These are phyloP conservation scores for Selenicereus undatus DNA, from an alignment of 148 eudicot genomes.

Conservation along the genomic window DNA sequence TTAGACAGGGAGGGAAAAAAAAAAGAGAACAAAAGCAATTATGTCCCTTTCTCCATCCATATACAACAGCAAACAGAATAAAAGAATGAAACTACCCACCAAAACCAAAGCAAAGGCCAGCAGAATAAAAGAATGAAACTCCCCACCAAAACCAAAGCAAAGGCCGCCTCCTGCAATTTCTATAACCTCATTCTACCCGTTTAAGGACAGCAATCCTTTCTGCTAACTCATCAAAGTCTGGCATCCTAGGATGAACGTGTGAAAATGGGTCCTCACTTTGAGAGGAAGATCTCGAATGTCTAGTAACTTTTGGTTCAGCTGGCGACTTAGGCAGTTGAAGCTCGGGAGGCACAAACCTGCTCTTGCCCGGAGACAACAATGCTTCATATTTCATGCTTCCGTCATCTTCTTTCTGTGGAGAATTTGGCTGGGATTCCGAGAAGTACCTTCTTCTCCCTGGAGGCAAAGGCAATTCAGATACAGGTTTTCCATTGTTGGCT, in stretches of 20 bases:
- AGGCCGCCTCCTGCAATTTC: neutral
- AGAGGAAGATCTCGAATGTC: constrained; percentile 38
- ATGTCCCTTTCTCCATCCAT: neutral
- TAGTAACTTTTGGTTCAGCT: neutral
- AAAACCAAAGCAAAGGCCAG: constrained; percentile 4
- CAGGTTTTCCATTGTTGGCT: neutral
- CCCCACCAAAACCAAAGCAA: constrained; percentile 1
- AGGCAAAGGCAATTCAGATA: constrained; percentile 33
- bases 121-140: no score
- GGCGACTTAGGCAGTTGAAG: constrained; percentile 11
- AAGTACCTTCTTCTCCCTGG: constrained; percentile 37
- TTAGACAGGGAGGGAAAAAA: no score
- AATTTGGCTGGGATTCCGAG: constrained; percentile 13
- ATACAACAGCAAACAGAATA: neutral
- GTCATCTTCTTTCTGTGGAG: constrained; percentile 18
- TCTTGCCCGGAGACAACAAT: constrained; percentile 17
- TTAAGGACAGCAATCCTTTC: constrained; percentile 45
- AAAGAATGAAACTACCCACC: no score
- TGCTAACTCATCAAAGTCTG: constrained; percentile 59
- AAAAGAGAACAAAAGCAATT: neutral
- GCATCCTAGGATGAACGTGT: constrained; percentile 55
- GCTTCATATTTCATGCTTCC: constrained; percentile 3
- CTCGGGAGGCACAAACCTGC: constrained; percentile 20
- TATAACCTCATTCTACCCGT: constrained; percentile 1
- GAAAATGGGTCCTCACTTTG: constrained; percentile 23